Base-by-base conservation (phyloP, 1,284 basidiomycete species). In the Boletus semigastroideus region DNA sequence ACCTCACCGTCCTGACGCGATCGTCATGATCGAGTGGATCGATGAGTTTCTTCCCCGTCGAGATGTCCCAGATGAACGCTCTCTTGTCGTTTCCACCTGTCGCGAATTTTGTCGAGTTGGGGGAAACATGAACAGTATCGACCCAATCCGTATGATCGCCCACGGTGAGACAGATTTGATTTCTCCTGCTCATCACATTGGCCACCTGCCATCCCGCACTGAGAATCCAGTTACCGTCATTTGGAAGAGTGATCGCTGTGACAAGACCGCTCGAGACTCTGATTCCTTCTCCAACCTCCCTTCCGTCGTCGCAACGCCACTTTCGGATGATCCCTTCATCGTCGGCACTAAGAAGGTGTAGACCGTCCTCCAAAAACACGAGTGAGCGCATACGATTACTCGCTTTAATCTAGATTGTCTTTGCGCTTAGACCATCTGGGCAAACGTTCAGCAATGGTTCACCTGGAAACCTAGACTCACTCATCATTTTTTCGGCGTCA, bases 61-160 rank as follows among this genome's bases (percentile, higher is more conserved):
- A 41, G 9, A 51, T 30, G n/a, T 51, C 39, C 49, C 49, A 51
- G 33, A 51, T 42, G 33, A 48, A 40, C 5, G 38, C 49, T 13
- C 2, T 47, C 38, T 48, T 51, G 17, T 51, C 44, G 9, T 41
- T 48, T 11, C 42, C 31, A 4, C 49, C 49, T 20, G 49, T 41
- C 31, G 38, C 45, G 14, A 51, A 40, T 16, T 13, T 36, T 25
- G 22, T 40, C 28, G 49, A 50, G 17, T 50, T n/a, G 16, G 43
- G 48, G 6, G 48, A 49, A 16, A 46, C 30, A 45, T 46, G 42
- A 12, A 50, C 37, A 3, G 49, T 47, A 13, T 50, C 43, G 43
- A 46, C 43, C 37, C 49, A 51, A 14, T 51, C 49, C 2, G 31
- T 31, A 20, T 49, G 49, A 9, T 42, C 45, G 46, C 12, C 40